Conservation (phyloP, 1,139 yeast genomes). For the Diutina pseudorugosa region DNA sequence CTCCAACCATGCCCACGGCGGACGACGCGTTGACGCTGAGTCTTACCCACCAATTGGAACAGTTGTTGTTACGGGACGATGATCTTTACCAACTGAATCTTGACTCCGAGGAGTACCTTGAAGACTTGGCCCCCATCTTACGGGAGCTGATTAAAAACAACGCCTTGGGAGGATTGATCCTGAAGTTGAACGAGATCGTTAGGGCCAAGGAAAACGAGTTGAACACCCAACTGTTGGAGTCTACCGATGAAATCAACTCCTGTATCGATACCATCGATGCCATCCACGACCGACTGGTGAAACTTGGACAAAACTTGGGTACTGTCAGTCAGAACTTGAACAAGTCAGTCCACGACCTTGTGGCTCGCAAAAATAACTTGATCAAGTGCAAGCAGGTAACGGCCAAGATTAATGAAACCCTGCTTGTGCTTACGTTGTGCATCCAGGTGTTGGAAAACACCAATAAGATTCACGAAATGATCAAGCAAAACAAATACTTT, state of each 20-base stretch:
- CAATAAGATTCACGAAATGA: constrained; percentile 74
- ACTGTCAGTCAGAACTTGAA: constrained; percentile 38
- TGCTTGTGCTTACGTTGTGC: constrained; percentile 50
- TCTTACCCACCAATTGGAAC: constrained; percentile 18
- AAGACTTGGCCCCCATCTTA: constrained; percentile 71
- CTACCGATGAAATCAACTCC: constrained; percentile 45
- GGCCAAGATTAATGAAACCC: constrained; percentile 51
- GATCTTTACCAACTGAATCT: constrained; percentile 37
- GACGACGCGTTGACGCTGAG: neutral
- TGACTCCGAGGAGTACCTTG: constrained; percentile 61
- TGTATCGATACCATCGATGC: constrained; percentile 44
- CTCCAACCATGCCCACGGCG: neutral
- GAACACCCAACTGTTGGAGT: constrained; percentile 45
- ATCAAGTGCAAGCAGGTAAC: constrained; percentile 47
- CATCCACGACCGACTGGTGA: constrained; percentile 42
- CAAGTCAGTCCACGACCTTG: constrained; percentile 52
- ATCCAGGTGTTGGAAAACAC: constrained; percentile 78
- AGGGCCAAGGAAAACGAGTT: constrained; percentile 52
- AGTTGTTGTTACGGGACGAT: constrained; percentile 29
- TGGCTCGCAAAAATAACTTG: constrained; percentile 43
- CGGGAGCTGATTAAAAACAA: constrained; percentile 50
- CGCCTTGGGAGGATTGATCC: constrained; percentile 44
- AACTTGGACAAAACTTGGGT: constrained; percentile 15
- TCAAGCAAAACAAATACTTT: constrained; percentile 64
- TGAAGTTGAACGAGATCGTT: constrained; percentile 44